Evolutionary conservation across 2,329 filamentous ascomycete species (phyloP), one percentile per base, ranked within the genome.

Genomic region (Alternaria ventricosa): DNA sequence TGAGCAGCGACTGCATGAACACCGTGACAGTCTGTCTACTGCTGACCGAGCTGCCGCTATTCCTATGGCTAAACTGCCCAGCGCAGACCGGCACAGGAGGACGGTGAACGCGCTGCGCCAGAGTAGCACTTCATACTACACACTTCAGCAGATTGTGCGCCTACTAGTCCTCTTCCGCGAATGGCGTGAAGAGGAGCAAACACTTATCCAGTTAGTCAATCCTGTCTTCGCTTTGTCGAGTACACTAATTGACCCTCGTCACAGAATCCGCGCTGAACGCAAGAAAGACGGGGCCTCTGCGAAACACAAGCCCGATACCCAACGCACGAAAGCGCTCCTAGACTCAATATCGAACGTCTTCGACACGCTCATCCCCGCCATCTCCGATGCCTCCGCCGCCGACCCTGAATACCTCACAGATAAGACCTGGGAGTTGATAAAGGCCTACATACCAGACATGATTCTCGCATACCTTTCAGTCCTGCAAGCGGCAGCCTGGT

Each of bases 381-480:
- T 76, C n/a, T 63, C 68, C n/a, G 22, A 22, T 20, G 57, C 47
- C 28, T 47, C 49, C 12, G 49, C 55, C 23, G 33, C 55, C 8
- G 60, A 62, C 15, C 60, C 60, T 25, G 15, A 59, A 30, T 59
- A 54, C 23, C 49, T 62, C 15, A 55, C 60, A 9, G 30, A 54
- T 25, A 57, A 62, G 58, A 62, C 55, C 51, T 81, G 81, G 51
- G 81, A 85, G 23, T 87, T 98, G 55, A 89, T 94, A 68, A 87
- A 89, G 58, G 87, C 88, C 0, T 98, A 97, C 79, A 85, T 99
- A 4, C 94, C 96, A 2, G 94, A 97, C 77, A 87, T 92, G 18
- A 84, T 97, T 45, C 86, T 99, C 54, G 92, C 92, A 3, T 97
- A 96, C 78, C 88, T 96, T 75, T 90, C 88, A 72, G 90, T 92